These are phyloP conservation scores for Penicillium aurantiogriseum DNA, from an alignment of 2,329 filamentous ascomycete genomes.

Conservation along the genomic window DNA sequence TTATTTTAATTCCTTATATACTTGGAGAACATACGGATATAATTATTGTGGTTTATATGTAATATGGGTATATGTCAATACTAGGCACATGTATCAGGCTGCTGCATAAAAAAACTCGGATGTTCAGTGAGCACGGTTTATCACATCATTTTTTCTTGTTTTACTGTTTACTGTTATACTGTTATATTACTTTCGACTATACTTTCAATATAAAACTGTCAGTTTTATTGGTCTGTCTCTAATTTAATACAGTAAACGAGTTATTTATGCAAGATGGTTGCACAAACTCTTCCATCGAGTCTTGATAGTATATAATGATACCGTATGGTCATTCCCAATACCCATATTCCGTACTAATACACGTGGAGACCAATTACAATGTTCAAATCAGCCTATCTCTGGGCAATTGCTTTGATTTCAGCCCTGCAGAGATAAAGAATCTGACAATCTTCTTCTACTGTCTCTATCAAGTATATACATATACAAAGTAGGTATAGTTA, in stretches of 20 bases:
- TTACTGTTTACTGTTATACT: neutral
- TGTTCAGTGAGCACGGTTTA: neutral
- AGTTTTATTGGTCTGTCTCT: neutral
- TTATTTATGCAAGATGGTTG: neutral
- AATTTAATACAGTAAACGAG: neutral
- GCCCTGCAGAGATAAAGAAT: neutral
- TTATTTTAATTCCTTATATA: neutral
- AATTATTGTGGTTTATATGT: neutral
- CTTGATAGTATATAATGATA: neutral
- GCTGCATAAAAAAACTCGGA: constrained; percentile 7
- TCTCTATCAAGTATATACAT: neutral
- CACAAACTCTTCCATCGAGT: neutral
- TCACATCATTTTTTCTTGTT: neutral
- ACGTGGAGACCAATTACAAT: neutral
- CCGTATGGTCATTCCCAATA: neutral
- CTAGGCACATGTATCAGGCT: neutral
- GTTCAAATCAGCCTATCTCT: neutral
- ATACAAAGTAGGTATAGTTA: too few species aligned
- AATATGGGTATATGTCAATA: neutral
- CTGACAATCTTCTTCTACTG: neutral
- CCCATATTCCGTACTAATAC: neutral
- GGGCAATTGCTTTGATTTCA: neutral
- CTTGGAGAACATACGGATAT: neutral
- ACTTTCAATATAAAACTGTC: neutral
- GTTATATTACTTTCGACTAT: neutral